These are phyloP conservation scores for Verticillium albo-atrum DNA, from an alignment of 2,329 filamentous ascomycete genomes.

Conservation along the genomic window DNA sequence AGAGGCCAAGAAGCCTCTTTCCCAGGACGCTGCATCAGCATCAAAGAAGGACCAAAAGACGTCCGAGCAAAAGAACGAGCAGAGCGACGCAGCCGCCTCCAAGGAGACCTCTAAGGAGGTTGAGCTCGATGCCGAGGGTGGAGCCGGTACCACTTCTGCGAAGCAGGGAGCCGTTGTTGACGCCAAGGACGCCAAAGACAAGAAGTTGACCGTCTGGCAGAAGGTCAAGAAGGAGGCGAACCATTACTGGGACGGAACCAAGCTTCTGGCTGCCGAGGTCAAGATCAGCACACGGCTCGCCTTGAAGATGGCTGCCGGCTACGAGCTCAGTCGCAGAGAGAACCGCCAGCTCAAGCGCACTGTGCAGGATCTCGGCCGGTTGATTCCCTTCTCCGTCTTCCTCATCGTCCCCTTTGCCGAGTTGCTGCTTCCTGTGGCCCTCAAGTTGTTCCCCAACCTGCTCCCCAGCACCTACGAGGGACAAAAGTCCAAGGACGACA, in stretches of 20 bases:
- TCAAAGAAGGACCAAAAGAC: constrained; percentile 29
- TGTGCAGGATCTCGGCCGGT: constrained; percentile 84
- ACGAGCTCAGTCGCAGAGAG: constrained; percentile 92
- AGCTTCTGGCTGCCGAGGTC: constrained; percentile 86
- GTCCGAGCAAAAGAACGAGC: constrained; percentile 16
- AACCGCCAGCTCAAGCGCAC: constrained; percentile 89
- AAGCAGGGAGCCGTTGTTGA: constrained; percentile 60
- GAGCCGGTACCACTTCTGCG: constrained; percentile 46
- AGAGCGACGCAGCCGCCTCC: constrained; percentile 19
- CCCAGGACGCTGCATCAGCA: constrained; percentile 43
- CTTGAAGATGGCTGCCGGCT: constrained; percentile 95
- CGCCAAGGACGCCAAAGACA: constrained; percentile 60
- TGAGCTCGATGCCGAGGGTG: constrained; percentile 28
- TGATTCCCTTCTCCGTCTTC: constrained; percentile 96
- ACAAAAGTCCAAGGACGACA: constrained; percentile 83
- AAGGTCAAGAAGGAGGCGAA: constrained; percentile 91
- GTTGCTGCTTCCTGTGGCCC: constrained; percentile 81
- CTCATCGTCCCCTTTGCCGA: constrained; percentile 96
- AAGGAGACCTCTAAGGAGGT: constrained; percentile 29
- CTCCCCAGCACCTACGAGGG: constrained; percentile 96
- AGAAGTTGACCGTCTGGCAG: constrained; percentile 79
- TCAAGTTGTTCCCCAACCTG: constrained; percentile 95
- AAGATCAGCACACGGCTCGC: constrained; percentile 88
- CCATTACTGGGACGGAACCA: constrained; percentile 99
- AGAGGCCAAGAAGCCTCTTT: constrained; percentile 78